phyloP scores from a whole-genome alignment of 2,329 filamentous ascomycete species.

The Fonsecaea multimorphosa region DNA sequence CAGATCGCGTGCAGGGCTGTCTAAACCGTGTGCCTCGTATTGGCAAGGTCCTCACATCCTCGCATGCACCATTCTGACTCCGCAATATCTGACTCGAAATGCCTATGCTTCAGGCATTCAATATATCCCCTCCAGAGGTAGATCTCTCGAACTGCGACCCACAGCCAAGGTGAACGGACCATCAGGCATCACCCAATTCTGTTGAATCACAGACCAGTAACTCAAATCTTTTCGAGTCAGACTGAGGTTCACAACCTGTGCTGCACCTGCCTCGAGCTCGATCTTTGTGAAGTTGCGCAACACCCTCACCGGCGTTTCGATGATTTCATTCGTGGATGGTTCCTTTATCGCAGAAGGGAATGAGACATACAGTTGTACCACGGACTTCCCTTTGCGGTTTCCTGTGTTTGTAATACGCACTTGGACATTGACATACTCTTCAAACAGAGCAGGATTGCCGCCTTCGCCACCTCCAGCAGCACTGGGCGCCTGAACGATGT shows the following conservation, averaged over 20 bases:
- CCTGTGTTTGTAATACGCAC: conserved; percentile 38
- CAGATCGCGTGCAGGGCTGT: not conserved
- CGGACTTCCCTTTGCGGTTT: conserved; percentile 35
- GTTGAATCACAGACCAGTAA: conserved; percentile 70
- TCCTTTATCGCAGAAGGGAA: conserved; percentile 50
- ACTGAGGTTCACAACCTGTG: conserved; percentile 60
- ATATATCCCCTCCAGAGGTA: conserved; percentile 34
- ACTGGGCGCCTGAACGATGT: conserved; percentile 58
- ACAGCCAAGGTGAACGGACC: conserved; percentile 40
- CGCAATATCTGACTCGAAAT: conserved; percentile 11
- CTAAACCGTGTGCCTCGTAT: not conserved
- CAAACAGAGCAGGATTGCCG: conserved; percentile 71
- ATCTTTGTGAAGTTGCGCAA: conserved; percentile 77
- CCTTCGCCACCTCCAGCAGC: conserved; percentile 72
- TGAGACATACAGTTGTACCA: conserved; percentile 40
- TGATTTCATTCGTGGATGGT: conserved; percentile 50
- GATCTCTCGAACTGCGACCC: conserved; percentile 41
- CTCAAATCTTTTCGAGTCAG: conserved; percentile 73
- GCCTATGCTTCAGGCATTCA: conserved; percentile 16
- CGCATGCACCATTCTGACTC: not conserved
- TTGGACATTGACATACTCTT: conserved; percentile 52
- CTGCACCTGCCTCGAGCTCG: conserved; percentile 61
- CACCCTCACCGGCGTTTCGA: conserved; percentile 71
- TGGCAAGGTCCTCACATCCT: not conserved
- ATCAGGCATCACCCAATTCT: conserved; percentile 71